Base-by-base conservation (phyloP, 176 grass and related monocot genomes). In the Tillandsia leiboldiana region DNA sequence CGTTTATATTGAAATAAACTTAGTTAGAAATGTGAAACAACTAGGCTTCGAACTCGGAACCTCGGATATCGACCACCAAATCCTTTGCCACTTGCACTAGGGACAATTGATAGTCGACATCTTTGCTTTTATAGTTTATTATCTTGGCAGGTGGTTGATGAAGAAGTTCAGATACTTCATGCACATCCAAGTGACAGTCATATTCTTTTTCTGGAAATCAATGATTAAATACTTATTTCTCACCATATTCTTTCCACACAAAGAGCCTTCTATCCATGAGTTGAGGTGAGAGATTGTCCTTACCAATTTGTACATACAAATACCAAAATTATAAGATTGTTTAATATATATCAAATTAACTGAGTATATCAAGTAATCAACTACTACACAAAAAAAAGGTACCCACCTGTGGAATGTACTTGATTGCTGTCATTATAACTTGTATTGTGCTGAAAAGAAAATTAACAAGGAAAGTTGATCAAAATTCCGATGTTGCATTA, bases 371-470 rank as follows among this genome's bases (percentile, higher is more conserved):
- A 42, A 73, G 51, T 10, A 47, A 65, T n/a, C 54, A 29, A 64
- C 14, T 58, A 0, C 26, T 42, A n/a, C 51, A 63, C 57, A 24
- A 29, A 70, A 75, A 75, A 26, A 71, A 70, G 56, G 67, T 66
- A 71, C 72, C 14, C 81, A 97, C 93, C 93, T 97, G 93, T 65
- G 93, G 93, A 57, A 97, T 97, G 68, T 97, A 97, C 82, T 97
- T 97, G 78, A 97, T 92, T 73, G 93, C 59, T 58, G 93, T 97
- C 93, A 97, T 97, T 2, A 79, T 49, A 83, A 92, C 86, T 75
- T 97, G 89, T 79, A 92, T 90, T 84, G 89, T 83, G 81, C 93
- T 97, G 79, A 83, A 85, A 90, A 87, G 48, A 9, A 6, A 8
- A 12, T 53, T 15, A 50, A 68, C 56, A 27, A 47, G 51, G 53